phyloP scores from a whole-genome alignment of 305 asterid species.

The Rubia balearica region DNA sequence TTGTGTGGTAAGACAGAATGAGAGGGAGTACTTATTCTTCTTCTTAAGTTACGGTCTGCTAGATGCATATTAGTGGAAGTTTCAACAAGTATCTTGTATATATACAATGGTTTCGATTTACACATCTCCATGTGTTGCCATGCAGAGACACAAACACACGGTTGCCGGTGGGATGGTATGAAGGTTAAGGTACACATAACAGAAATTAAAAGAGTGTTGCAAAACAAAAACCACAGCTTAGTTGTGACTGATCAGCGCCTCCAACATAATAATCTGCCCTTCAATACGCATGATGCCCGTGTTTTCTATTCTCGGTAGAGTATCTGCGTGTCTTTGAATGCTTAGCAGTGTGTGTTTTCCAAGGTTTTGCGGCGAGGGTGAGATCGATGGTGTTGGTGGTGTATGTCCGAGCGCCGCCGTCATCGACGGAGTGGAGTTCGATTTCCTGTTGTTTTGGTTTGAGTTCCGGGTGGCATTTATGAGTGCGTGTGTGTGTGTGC shows the following conservation, averaged over 20 bases:
- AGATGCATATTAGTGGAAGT: no score
- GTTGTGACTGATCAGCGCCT: slow-evolving; percentile 56
- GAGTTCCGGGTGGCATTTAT: slow-evolving; percentile 32
- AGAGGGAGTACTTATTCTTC: no score
- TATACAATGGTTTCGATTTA: neutral
- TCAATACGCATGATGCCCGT: slow-evolving; percentile 2
- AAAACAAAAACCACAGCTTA: slow-evolving; percentile 8
- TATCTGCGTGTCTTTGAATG: slow-evolving; percentile 19
- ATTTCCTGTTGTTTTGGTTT: slow-evolving; percentile 36
- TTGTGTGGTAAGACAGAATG: no score
- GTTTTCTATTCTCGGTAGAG: slow-evolving; percentile 1
- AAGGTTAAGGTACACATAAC: neutral
- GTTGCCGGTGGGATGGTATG: neutral
- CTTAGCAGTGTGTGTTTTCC: slow-evolving; percentile 10
- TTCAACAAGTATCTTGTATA: neutral
- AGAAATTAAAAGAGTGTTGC: neutral
- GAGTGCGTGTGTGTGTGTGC: no score
- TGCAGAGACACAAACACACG: neutral
- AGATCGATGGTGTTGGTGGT: slow-evolving; percentile 40
- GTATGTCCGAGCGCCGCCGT: slow-evolving; percentile 68
- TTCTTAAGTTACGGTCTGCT: no score
- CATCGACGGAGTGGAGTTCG: slow-evolving; percentile 27
- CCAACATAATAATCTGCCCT: slow-evolving; percentile 11
- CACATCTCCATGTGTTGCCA: slow-evolving; percentile 1
- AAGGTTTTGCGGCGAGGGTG: slow-evolving; percentile 3